Evolutionary conservation across 495 filamentous ascomycete genomes (phyloP), one percentile per base, ranked within the genome.

Genomic region (Corynascus novoguineensis): DNA sequence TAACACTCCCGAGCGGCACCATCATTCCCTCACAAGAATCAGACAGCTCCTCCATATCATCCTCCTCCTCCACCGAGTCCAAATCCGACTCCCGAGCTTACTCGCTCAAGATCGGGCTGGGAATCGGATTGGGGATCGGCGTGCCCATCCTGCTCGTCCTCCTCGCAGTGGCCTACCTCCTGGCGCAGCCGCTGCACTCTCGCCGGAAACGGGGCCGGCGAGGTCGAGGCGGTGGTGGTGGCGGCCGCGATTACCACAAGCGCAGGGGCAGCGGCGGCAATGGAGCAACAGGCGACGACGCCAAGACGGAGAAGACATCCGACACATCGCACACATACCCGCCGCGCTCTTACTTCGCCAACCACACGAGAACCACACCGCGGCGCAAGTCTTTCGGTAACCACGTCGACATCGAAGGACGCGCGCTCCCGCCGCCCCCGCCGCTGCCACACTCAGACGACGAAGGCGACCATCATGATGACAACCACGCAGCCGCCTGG

Each of bases 61-160:
- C 41, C 50, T 7, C 49, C 12, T 34, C 40, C 40, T 21, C 53
- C 40, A 7, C 55, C n/a, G n/a, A n/a, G 10, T n/a, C 27, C 4
- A 40, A 21, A 11, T 15, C 25, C 52, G 19, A 12, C 22, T 15
- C 45, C 12, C 32, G 29, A 38, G 32, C 5, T 32, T 37, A 37
- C 24, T 19, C 55, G 19, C 50, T 57, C 25, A 32, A 38, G 21
- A 53, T 62, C 27, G 60, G 55, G 10, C 49, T 58, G 4, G 60
- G 60, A 31, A 53, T 62, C 42, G 60, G 60, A n/a, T 44, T 62
- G 11, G 60, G 60, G 44, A 40, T 62, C 27, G 60, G 60, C 37
- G 17, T 60, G 35, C 58, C 58, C 27, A 54, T 60, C 41, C 35
- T 60, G 10, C 41, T 60, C 5, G 58, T 55, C 35, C 45, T 60